Evolutionary conservation across 805 yeast genomes (phyloP).

Genomic region (Sungouiella thailandica): DNA sequence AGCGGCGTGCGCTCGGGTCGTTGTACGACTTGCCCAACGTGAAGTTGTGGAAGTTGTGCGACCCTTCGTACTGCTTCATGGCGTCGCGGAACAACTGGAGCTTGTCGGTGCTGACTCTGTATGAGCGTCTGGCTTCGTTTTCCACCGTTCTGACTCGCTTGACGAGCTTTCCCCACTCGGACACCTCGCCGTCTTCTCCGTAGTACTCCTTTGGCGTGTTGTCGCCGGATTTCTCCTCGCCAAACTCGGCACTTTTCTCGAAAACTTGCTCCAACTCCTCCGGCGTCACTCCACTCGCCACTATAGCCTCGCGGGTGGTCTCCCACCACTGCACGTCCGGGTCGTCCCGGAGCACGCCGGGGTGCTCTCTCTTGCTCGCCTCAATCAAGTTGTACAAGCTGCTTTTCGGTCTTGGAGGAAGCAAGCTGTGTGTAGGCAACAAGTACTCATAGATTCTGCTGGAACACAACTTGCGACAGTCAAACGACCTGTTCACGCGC

Average conservation of each 20-base stretch:
- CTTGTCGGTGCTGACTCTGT: slow-evolving; percentile 59
- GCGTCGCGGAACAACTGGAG: slow-evolving; percentile 61
- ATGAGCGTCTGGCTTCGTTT: slow-evolving; percentile 60
- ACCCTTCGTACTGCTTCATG: slow-evolving; percentile 71
- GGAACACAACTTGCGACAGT: slow-evolving; percentile 91
- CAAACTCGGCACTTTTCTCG: slow-evolving; percentile 31
- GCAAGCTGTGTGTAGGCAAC: slow-evolving; percentile 83
- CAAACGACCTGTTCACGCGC: slow-evolving; percentile 85
- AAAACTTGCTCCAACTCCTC: slow-evolving; percentile 12
- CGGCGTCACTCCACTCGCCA: slow-evolving; percentile 9
- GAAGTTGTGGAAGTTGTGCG: slow-evolving; percentile 89
- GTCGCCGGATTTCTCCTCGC: slow-evolving; percentile 22
- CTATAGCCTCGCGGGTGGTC: slow-evolving; percentile 32
- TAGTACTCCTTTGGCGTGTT: slow-evolving; percentile 29
- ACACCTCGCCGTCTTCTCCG: slow-evolving; percentile 29
- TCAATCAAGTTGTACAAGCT: slow-evolving; percentile 56
- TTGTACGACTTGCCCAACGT: slow-evolving; percentile 76
- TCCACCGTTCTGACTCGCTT: slow-evolving; percentile 59
- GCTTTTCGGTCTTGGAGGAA: slow-evolving; percentile 84
- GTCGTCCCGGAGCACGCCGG: slow-evolving; percentile 59
- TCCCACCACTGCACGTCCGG: slow-evolving; percentile 64
- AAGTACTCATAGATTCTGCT: slow-evolving; percentile 94
- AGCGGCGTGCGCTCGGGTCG: slow-evolving; percentile 82
- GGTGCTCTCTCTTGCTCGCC: slow-evolving; percentile 47
- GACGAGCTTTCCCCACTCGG: slow-evolving; percentile 37